Base-by-base conservation (phyloP, 768 basidiomycete genomes). In the Suillus subaureus region DNA sequence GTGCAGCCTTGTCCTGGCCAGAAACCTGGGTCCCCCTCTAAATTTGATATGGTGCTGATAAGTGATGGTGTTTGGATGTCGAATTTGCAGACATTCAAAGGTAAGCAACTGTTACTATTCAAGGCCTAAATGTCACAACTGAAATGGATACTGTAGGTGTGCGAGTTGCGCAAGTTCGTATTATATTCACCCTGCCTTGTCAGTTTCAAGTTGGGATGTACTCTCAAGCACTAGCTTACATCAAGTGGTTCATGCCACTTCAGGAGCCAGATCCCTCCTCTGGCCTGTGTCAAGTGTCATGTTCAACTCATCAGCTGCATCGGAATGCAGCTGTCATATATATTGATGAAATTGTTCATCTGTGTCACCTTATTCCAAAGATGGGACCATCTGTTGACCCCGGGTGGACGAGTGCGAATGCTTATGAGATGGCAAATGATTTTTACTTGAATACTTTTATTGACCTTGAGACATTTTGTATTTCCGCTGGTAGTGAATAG, bases 241-340 rank as follows among this genome's bases (percentile, higher is more conserved):
- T 76, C 26, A 67, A 76, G 26, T 74, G 71, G 70, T 75, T 70
- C 61, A 73, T 63, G 0, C 61, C 66, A 1, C 58, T 74, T 51
- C 33, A 23, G 26, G 47, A 43, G 26, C 62, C 54, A 3, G 61
- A 66, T 33, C 26, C 54, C 2, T 43, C 47, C 26, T 31, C 40
- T 37, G 40, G 42, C 11, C 62, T 45, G 21, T 3, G 9, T 45
- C 43, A 45, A 45, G 43, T 45, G 43, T 45, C 43, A 4, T 4
- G 9, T 45, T 45, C 4, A 0, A 45, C 43, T 45, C 11, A 1
- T 45, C 43, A 45, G 21, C 43, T 45, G 43, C 43, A 45, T 1
- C 3, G 9, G 43, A 45, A 45, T 45, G 21, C 43, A 45, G 43
- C 21, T 0, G 9, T 45, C 21, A 45, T 45, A 4, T 9, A 45